Percentiles rank a stretch among this genome's conserved stretches.
Evolutionary conservation across 73 alveolate genomes (phyloP).

Genomic region (Tetrahymena malaccensis): DNA sequence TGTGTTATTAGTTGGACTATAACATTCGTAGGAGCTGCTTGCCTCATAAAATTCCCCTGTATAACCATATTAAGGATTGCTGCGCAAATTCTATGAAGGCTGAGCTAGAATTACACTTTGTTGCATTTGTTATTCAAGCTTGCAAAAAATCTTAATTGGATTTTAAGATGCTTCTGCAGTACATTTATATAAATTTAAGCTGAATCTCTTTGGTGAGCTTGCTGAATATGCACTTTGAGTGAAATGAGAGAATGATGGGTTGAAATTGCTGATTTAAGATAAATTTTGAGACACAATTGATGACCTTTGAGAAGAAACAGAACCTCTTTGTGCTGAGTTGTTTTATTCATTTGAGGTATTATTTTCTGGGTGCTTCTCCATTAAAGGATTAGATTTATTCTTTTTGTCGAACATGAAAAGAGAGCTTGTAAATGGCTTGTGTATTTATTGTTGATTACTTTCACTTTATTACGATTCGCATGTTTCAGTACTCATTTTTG

Average conservation of each 20-base stretch:
- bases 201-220: neutral
- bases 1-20: neutral
- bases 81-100: neutral
- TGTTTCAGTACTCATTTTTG: neutral
- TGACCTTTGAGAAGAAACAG: neutral
- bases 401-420: neutral
- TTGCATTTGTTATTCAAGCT: neutral
- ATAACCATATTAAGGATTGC: neutral
- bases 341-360: neutral
- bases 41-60: neutral
- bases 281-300: neutral
- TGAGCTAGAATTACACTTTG: neutral
- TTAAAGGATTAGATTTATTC: neutral
- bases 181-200: neutral
- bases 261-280: neutral
- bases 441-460: neutral
- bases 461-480: neutral
- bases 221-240: neutral
- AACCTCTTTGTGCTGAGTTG: neutral
- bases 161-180: neutral
- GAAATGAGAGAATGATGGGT: neutral
- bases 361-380: neutral
- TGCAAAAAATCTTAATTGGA: neutral
- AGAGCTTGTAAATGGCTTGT: neutral
- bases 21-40: neutral